Base-by-base conservation (phyloP, 371 early-diverging fungal genomes). In the Haplosporangium sp. region DNA sequence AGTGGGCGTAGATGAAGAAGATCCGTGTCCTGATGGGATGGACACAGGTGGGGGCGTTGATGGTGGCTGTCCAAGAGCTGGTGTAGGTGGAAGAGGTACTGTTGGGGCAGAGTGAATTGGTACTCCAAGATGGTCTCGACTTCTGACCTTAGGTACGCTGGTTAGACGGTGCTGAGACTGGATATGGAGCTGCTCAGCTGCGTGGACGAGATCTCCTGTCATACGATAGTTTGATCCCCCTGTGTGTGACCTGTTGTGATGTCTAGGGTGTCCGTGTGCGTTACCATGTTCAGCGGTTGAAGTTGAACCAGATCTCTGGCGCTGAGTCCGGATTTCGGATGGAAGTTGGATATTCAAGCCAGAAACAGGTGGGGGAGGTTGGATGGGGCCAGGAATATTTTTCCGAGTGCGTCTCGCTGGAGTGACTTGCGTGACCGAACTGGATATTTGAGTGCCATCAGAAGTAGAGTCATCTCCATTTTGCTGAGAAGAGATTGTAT, bases 241-340 rank as follows among this genome's bases (percentile, higher is more conserved):
- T n/a, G 77, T 77, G 59, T 77, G 72, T 8, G 77, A 67, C 9
- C 77, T 50, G 0, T 62, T 69, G 44, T 77, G 77, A 37, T 77
- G 72, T 48, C 76, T 56, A 38, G 53, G 34, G 19, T 67, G 53
- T 38, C 71, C 67, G 13, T 65, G 55, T 2, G 74, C 2, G 50
- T 34, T 60, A n/a, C 71, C 67, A 63, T 60, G 74, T 10, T 75
- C 76, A 27, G 48, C 44, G 10, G 69, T 63, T 9, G 77, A 71
- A 4, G 72, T 69, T 5, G 77, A 77, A 45, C 69, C 77, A 10
- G 77, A 72, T 57, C 77, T 57, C 57, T 72, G 77, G 65, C 77
- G 77, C 4, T 69, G 78, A 37, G 73, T 69, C 40, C 70, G 45
- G 5, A 73, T 69, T 37, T 77, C 78, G 1, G 66, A 35, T 9